Conservation (phyloP, 2,329 filamentous ascomycete genomes). For the Phoma herbarum region DNA sequence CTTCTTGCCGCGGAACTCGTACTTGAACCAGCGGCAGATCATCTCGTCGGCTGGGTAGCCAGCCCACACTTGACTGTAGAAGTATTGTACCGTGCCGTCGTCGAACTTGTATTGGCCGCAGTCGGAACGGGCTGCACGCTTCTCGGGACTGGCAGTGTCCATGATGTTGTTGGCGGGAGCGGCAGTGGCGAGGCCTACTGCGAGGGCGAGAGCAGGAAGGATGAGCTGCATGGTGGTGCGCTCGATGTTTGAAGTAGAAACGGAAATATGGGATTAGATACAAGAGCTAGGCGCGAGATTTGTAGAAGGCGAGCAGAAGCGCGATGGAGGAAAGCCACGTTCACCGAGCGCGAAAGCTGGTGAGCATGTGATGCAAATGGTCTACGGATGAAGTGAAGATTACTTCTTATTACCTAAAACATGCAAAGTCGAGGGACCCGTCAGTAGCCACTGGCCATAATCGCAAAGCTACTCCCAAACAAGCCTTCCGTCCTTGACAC, state of each 20-base stretch:
- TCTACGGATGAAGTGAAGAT: not conserved
- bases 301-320: not conserved
- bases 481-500: not conserved
- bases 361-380: not conserved
- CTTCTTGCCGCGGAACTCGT: slow-evolving; percentile 17
- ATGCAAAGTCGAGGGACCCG: not conserved
- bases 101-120: slow-evolving; percentile 23
- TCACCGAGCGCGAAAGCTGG: not conserved
- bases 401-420: not conserved
- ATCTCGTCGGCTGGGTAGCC: slow-evolving; percentile 3
- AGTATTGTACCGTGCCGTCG: slow-evolving; percentile 14
- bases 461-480: not conserved
- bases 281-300: not conserved
- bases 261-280: not conserved
- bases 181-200: not conserved
- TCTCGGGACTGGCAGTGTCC: not conserved
- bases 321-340: not conserved
- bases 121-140: slow-evolving; percentile 3
- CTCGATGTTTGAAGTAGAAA: not conserved
- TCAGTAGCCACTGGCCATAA: not conserved
- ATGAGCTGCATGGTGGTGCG: not conserved
- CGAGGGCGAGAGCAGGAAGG: not conserved
- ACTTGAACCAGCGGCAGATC: slow-evolving; percentile 18
- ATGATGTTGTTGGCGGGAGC: not conserved
- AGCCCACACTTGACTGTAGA: slow-evolving; percentile 21